These are phyloP conservation scores for Cubamyces sp. DNA, from an alignment of 768 basidiomycete species.

Conservation along the genomic window DNA sequence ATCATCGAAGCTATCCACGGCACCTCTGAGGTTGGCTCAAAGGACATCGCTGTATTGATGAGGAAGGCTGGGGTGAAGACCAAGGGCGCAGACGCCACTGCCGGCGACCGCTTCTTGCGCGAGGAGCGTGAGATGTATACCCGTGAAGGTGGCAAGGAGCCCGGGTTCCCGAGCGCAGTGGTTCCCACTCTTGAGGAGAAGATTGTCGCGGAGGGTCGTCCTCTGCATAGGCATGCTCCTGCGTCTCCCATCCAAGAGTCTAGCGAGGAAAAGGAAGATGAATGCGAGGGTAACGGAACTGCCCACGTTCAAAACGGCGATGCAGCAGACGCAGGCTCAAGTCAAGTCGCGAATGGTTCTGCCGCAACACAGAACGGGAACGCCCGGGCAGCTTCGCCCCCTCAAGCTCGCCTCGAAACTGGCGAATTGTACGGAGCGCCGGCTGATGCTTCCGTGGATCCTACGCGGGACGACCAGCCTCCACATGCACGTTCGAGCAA, in stretches of 20 bases:
- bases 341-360: constrained; percentile 7
- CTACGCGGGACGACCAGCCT: constrained; percentile 48
- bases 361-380: constrained; percentile 10
- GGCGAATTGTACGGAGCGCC: constrained; percentile 57
- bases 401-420: constrained; percentile 45
- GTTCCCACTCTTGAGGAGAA: constrained; percentile 77
- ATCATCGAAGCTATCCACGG: constrained; percentile 44
- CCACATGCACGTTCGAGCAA: constrained; percentile 50
- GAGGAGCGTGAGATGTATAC: constrained; percentile 58
- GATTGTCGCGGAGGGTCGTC: constrained; percentile 49
- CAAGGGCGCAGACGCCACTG: constrained; percentile 42
- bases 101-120: constrained; percentile 47
- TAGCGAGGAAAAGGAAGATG: constrained; percentile 27
- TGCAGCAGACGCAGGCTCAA: background rate
- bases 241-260: constrained; percentile 37
- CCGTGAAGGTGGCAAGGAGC: constrained; percentile 51
- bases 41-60: constrained; percentile 40
- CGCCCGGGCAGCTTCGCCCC: constrained; percentile 12
- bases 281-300: background rate
- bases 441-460: constrained; percentile 50
- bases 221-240: constrained; percentile 34
- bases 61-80: constrained; percentile 50
- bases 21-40: constrained; percentile 42
- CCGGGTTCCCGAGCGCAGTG: constrained; percentile 62
- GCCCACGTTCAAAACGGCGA: background rate